phyloP scores from a whole-genome alignment of 1,139 yeast genomes.

The Pichia sp. region DNA sequence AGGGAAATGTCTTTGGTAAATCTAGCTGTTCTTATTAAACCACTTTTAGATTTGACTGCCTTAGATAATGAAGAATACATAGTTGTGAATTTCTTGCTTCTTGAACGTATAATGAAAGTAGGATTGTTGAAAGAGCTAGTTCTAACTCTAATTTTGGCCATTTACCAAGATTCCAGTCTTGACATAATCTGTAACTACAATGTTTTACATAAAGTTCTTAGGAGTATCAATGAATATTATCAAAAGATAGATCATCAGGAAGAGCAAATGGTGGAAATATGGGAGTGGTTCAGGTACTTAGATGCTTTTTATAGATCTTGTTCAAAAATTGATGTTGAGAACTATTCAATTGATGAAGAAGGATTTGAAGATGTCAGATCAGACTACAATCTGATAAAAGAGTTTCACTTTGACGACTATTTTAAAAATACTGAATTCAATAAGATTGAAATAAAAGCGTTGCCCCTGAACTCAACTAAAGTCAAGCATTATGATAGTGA shows the following conservation, averaged over 20 bases:
- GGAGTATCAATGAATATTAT: constrained; percentile 17
- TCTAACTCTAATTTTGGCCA: constrained; percentile 23
- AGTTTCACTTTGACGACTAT: constrained; percentile 22
- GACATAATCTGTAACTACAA: constrained; percentile 26
- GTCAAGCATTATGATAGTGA: constrained; percentile 11
- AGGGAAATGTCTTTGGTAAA: constrained; percentile 22
- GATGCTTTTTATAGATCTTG: constrained; percentile 25
- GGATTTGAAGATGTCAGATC: constrained; percentile 27
- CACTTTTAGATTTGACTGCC: constrained; percentile 12
- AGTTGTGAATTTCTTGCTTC: constrained; percentile 10
- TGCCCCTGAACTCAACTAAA: background rate
- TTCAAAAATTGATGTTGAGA: constrained; percentile 27
- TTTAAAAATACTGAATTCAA: constrained; percentile 18
- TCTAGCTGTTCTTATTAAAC: constrained; percentile 17
- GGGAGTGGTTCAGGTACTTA: constrained; percentile 25
- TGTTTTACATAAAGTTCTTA: constrained; percentile 18
- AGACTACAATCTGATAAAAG: constrained; percentile 22
- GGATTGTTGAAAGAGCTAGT: constrained; percentile 23
- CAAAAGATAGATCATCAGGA: constrained; percentile 9
- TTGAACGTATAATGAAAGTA: constrained; percentile 17
- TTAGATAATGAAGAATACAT: constrained; percentile 7
- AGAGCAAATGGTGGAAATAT: constrained; percentile 16
- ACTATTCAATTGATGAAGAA: constrained; percentile 25
- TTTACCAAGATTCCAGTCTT: constrained; percentile 26
- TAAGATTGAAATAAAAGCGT: constrained; percentile 22